Percentiles rank a stretch among this genome's conserved stretches.
Evolutionary conservation across 192 early-diverging fungal genomes (phyloP).

Genomic region (Backusella morwellensis): DNA sequence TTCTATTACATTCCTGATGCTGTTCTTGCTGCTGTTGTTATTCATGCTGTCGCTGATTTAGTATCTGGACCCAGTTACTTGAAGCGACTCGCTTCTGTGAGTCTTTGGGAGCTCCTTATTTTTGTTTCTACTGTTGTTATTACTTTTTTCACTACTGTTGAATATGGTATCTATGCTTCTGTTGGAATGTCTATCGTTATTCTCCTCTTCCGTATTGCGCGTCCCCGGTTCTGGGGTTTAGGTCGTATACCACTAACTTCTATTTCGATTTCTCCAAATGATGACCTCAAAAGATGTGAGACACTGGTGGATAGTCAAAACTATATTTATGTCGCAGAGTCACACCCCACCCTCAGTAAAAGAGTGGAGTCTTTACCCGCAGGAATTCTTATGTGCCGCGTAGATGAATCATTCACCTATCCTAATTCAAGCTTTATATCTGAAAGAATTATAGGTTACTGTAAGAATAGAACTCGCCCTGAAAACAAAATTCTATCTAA

Average conservation of each 20-base stretch:
- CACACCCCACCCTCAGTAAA: constrained; percentile 30
- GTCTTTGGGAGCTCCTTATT: constrained; percentile 55
- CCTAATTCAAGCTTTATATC: constrained; percentile 69
- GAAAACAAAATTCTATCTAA: background rate
- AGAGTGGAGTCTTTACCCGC: constrained; percentile 38
- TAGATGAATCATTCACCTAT: constrained; percentile 72
- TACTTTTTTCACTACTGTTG: constrained; percentile 61
- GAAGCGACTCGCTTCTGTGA: constrained; percentile 55
- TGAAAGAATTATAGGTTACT: constrained; percentile 47
- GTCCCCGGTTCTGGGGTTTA: constrained; percentile 59
- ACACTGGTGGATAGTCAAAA: constrained; percentile 10
- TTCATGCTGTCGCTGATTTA: constrained; percentile 84
- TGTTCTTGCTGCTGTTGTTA: constrained; percentile 81
- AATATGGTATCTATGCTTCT: constrained; percentile 75
- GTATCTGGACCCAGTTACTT: constrained; percentile 62
- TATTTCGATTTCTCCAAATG: background rate
- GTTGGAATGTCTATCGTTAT: constrained; percentile 71
- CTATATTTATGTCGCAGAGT: constrained; percentile 28
- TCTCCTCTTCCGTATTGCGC: constrained; percentile 77
- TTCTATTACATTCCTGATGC: constrained; percentile 90
- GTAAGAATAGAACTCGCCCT: constrained; percentile 20
- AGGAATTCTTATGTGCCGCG: constrained; percentile 71
- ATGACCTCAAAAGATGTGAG: background rate
- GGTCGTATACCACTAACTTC: constrained; percentile 34
- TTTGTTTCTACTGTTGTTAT: constrained; percentile 53